Evolutionary conservation across 441 rosid genomes (phyloP), one percentile per base, ranked within the genome.

Genomic region (Geranium incanum): DNA sequence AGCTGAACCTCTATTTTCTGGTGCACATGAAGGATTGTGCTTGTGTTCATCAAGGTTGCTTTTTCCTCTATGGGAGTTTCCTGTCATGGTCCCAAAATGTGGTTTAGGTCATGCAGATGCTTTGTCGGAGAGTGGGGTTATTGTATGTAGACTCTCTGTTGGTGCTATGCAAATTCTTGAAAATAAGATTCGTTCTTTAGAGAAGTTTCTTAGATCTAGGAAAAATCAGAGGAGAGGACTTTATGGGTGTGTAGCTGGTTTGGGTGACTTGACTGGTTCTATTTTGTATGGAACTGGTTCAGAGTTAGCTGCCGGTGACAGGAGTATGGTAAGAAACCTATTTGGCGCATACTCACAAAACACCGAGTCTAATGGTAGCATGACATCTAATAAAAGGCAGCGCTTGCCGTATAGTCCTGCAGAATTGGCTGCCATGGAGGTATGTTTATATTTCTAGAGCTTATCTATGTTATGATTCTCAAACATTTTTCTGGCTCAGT

Each of bases 391-490:
- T 85, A 95, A 95, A 86, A 84, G 98, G 74, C 96, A 85, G 79
- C 81, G 95, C 18, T 79, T 86, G 75, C 93, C 97, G 38, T 89
- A 85, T 75, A 87, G 88, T 78, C 87, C 93, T 77, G 86, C 96
- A 76, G 99, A 95, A 78, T 81, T 92, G 86, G 98, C 97, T 73
- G 96, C 97, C 75, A 86, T 83, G 86, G 99, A 92, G 96, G 99
- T 92, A 76, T 50, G 69, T 36, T 77, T 70, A 82, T 52, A 71
- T 75, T 64, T 48, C 70, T 67, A 37, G 55, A 71, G 71, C 68
- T 55, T 23, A 73, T 36, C 19, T 62, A 45, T 76, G 37, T 70
- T 63, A 18, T 59, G 64, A 59, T 73, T 8, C 76, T 36, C 68
- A 43, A 66, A 36, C 59, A 66, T 38, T 67, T 68, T 37, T 75